Conservation (phyloP, 148 eudicot species). For the Rhododendron vialii region DNA sequence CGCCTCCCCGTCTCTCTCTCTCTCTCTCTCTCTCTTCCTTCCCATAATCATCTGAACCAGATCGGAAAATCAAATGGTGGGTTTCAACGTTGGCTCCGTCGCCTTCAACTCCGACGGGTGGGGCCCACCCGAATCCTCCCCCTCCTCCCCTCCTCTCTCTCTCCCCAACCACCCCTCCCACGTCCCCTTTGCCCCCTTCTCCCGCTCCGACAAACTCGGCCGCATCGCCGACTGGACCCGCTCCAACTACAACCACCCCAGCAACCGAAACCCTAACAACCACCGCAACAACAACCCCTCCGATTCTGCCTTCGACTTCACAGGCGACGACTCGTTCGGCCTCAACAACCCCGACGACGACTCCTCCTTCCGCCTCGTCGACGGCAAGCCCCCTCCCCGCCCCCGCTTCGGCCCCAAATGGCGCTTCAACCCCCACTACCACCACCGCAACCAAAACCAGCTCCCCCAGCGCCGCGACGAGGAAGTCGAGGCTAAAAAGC, state of each 20-base stretch:
- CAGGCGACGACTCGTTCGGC: slow-evolving; percentile 79
- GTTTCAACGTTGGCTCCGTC: slow-evolving; percentile 60
- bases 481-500: slow-evolving; percentile 75
- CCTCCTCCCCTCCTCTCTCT: slow-evolving; percentile 9
- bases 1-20: background rate
- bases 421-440: slow-evolving; percentile 55
- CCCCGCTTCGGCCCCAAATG: slow-evolving; percentile 74
- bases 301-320: slow-evolving; percentile 82
- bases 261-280: slow-evolving; percentile 21
- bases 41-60: background rate
- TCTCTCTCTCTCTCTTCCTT: background rate
- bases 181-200: slow-evolving; percentile 84
- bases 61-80: slow-evolving; percentile 17
- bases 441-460: slow-evolving; percentile 38
- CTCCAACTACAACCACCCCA: slow-evolving; percentile 28
- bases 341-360: slow-evolving; percentile 52
- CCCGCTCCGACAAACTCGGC: slow-evolving; percentile 64
- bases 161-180: slow-evolving; percentile 40
- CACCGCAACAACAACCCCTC: slow-evolving; percentile 16
- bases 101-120: slow-evolving; percentile 91
- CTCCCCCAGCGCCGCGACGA: slow-evolving; percentile 76
- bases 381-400: slow-evolving; percentile 66
- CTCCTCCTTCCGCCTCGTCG: slow-evolving; percentile 76
- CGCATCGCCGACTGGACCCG: slow-evolving; percentile 84
- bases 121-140: slow-evolving; percentile 76